A percentile compares a stretch with the other conserved stretches of the same genome.
Evolutionary conservation across 805 yeast species (phyloP).

Genomic region (Hagleromyces aurorensis): DNA sequence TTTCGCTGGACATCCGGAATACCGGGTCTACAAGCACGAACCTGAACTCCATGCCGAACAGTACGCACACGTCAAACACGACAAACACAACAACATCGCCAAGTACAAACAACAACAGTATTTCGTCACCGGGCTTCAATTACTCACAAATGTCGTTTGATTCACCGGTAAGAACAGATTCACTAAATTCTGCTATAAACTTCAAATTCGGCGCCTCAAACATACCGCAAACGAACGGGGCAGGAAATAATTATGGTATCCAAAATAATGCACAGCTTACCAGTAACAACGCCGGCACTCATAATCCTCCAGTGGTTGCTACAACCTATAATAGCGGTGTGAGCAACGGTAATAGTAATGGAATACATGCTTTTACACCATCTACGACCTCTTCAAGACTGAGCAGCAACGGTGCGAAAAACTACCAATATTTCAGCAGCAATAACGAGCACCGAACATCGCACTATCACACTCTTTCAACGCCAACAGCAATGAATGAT

Average conservation of each 20-base stretch:
- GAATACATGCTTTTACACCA: too few relatives aligned
- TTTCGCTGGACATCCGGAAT: slow-evolving; percentile 4
- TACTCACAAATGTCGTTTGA: slow-evolving; percentile 5
- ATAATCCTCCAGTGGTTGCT: too few relatives aligned
- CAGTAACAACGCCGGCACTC: too few relatives aligned
- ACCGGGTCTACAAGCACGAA: background rate
- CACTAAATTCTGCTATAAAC: too few relatives aligned
- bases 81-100: slow-evolving; percentile 7
- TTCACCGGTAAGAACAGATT: slow-evolving; percentile 2
- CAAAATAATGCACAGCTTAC: too few relatives aligned
- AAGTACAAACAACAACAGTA: slow-evolving; percentile 4
- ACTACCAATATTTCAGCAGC: slow-evolving; percentile 1
- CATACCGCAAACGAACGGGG: too few relatives aligned
- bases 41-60: slow-evolving; percentile 2
- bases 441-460: slow-evolving; percentile 1
- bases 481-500: slow-evolving; percentile 25
- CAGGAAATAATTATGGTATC: too few relatives aligned
- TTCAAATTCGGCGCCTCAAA: slow-evolving; percentile 3
- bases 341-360: too few relatives aligned
- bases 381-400: too few relatives aligned
- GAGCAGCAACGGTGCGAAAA: slow-evolving; percentile 3
- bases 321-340: too few relatives aligned
- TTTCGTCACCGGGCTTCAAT: slow-evolving; percentile 7
- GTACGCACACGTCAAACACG: slow-evolving; percentile 3
- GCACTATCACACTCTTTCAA: slow-evolving; percentile 7